phyloP scores from a whole-genome alignment of 768 basidiomycete genomes.

The Trametes elegans region DNA sequence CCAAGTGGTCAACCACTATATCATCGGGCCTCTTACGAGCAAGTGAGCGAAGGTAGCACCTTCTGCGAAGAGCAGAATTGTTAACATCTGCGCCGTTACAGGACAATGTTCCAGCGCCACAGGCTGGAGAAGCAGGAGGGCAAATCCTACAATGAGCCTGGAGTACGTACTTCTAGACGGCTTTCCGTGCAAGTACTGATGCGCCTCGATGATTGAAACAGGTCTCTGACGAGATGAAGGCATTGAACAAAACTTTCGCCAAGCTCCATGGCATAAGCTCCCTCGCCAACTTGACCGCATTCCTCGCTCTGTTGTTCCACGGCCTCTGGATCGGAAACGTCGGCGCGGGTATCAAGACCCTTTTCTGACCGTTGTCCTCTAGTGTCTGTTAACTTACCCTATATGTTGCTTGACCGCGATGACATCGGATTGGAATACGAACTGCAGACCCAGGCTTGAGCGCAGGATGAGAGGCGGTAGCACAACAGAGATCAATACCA shows the following conservation, averaged over 20 bases:
- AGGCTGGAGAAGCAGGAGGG: constrained; percentile 74
- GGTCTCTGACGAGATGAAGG: constrained; percentile 48
- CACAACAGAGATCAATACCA: constrained; percentile 27
- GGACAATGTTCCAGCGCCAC: constrained; percentile 76
- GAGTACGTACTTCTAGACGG: constrained; percentile 42
- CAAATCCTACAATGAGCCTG: constrained; percentile 60
- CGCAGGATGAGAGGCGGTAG: constrained; percentile 34
- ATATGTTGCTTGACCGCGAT: background rate
- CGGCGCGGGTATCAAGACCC: constrained; percentile 38
- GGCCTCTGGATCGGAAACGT: constrained; percentile 67
- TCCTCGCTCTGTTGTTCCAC: constrained; percentile 63
- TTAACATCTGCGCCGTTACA: constrained; percentile 23
- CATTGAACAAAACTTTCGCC: constrained; percentile 64
- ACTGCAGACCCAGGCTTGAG: no score
- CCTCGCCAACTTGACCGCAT: constrained; percentile 57
- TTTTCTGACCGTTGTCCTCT: background rate
- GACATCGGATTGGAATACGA: background rate
- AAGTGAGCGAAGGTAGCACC: constrained; percentile 40
- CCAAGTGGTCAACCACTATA: constrained; percentile 62
- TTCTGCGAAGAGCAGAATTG: background rate
- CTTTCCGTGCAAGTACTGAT: constrained; percentile 3
- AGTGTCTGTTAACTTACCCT: background rate
- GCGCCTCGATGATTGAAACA: background rate
- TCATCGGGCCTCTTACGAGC: constrained; percentile 72
- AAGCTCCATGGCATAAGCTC: constrained; percentile 68